phyloP scores from a whole-genome alignment of 1,284 basidiomycete species.

The Leccinum pallidistipes region DNA sequence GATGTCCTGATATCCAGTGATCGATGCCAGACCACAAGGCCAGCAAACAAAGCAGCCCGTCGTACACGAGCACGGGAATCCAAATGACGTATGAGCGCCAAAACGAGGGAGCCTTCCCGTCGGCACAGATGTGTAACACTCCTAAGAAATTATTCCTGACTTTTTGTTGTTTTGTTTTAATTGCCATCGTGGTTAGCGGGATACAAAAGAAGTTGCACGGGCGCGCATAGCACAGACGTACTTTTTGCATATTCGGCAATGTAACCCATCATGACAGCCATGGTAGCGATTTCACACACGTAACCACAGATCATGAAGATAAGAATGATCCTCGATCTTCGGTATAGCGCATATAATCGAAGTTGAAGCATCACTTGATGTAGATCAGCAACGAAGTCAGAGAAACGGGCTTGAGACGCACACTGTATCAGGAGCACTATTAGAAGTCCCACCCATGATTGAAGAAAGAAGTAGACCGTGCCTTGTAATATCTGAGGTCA shows the following conservation, averaged over 20 bases:
- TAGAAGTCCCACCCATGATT: background rate
- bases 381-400: background rate
- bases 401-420: background rate
- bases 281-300: conserved; percentile 13
- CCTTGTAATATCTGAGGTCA: background rate
- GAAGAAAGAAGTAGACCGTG: background rate
- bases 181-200: background rate
- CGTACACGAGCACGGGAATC: conserved; percentile 22
- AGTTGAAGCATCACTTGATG: conserved; percentile 17
- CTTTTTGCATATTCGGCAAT: conserved; percentile 2
- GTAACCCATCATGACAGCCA: conserved; percentile 2
- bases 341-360: conserved; percentile 21
- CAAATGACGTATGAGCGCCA: conserved; percentile 18
- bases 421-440: conserved; percentile 14
- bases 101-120: conserved; percentile 10
- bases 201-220: background rate
- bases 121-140: conserved; percentile 17
- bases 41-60: conserved; percentile 17
- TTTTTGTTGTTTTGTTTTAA: background rate
- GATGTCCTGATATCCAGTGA: conserved; percentile 5
- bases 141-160: conserved; percentile 10
- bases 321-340: conserved; percentile 11
- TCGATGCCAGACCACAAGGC: conserved; percentile 17
- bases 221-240: background rate
- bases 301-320: conserved; percentile 16